Base-by-base conservation (phyloP, 129 eudicot genomes). In the Centella asiatica region DNA sequence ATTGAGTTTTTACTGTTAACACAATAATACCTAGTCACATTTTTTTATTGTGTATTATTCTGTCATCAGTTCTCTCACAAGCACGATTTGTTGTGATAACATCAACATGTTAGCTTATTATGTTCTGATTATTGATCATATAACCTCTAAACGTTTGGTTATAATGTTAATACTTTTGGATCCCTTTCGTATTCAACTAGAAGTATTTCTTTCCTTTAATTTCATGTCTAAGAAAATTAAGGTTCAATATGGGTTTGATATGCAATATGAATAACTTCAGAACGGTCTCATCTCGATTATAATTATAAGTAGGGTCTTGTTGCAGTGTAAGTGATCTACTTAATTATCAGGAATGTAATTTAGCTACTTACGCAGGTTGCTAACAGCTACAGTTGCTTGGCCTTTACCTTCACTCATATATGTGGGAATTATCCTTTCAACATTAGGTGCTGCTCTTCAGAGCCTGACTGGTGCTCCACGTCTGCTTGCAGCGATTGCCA, bases 381-480 rank as follows among this genome's bases (percentile, higher is more conserved):
- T 93, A 32, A 93, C 99, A 44, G 96, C 99, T 45, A 76, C 95
- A 18, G 81, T 93, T 58, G 99, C 99, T 44, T 82, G 99, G 96
- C 99, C 99, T 31, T 72, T 90, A 44, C 87, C 99, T 1, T 76
- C 88, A 48, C 77, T 93, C 55, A 82, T 83, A 31, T 93, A 93
- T 83, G 69, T 93, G 49, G 99, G 99, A 54, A 93, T 93, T 65
- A 93, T 93, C 57, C 99, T 93, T 59, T 93, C 99, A 60, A 93
- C 99, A 46, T 77, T 93, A 40, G 99, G 99, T 25, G 99, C 99
- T 28, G 99, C 99, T 69, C 83, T 93, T 67, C 99, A 93, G 68
- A 93, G 96, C 76, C 65, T 93, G 60, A 85, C 96, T 0, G 99
- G 99, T 20, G 99, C 99, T 56, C 99, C 99, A n/a, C 95, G 95